These are phyloP conservation scores for Macaranga tanarius DNA, from an alignment of 441 rosid species.

Conservation along the genomic window DNA sequence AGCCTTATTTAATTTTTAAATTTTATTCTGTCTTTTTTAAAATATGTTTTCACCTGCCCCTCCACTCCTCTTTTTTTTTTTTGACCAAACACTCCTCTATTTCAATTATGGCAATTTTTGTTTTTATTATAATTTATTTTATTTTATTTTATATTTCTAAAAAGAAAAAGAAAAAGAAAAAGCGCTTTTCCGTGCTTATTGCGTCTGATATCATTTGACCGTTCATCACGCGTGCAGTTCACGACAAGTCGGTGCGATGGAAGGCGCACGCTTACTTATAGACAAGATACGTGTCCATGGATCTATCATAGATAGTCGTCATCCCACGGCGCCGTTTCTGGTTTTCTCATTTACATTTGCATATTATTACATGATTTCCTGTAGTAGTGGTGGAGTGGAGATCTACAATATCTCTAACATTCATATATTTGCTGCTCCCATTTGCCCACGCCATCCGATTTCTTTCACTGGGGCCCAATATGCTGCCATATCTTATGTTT, in stretches of 20 bases:
- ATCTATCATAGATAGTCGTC: too few species aligned
- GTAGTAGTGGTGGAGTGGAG: neutral
- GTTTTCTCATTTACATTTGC: neutral
- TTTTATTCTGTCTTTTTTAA: too few species aligned
- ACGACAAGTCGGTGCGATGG: constrained; percentile 45
- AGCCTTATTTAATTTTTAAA: too few species aligned
- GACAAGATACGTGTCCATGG: constrained; percentile 24
- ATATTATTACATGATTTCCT: too few species aligned
- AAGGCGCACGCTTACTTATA: constrained; percentile 20
- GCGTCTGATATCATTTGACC: constrained; percentile 60
- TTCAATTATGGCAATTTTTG: constrained; percentile 1
- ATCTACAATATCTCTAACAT: too few species aligned
- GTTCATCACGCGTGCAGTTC: constrained; percentile 63
- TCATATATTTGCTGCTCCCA: too few species aligned
- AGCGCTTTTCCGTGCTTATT: constrained; percentile 27
- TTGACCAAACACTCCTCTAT: neutral
- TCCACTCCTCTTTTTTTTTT: constrained; percentile 18
- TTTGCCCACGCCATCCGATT: neutral
- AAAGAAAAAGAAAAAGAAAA: neutral
- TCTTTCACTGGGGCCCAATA: neutral
- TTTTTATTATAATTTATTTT: neutral
- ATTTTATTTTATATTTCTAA: neutral
- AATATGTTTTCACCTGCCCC: too few species aligned
- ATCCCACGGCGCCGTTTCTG: constrained; percentile 31
- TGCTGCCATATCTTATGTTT: too few species aligned